These are phyloP conservation scores for Myriosclerotinia scirpicola DNA, from an alignment of 2,329 filamentous ascomycete genomes.

Conservation along the genomic window DNA sequence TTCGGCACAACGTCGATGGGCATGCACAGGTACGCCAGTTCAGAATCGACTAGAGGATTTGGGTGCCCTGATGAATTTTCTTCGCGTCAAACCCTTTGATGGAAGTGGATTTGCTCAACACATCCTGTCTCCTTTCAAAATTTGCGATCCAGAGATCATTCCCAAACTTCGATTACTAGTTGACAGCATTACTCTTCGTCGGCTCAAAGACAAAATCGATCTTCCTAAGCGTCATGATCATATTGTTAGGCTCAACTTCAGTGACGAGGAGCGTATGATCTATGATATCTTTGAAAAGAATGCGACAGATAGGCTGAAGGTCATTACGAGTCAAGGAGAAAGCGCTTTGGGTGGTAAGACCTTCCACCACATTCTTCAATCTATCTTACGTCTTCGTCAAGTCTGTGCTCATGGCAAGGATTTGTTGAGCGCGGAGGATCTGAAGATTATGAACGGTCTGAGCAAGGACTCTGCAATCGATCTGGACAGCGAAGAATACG, in stretches of 20 bases:
- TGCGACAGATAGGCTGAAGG: constrained; percentile 75
- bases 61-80: constrained; percentile 80
- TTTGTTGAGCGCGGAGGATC: constrained; percentile 78
- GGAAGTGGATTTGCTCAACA: constrained; percentile 74
- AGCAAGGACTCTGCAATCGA: constrained; percentile 86
- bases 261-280: constrained; percentile 68
- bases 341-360: constrained; percentile 76
- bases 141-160: constrained; percentile 78
- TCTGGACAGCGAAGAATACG: constrained; percentile 70
- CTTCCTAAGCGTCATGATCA: constrained; percentile 73
- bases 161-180: constrained; percentile 85
- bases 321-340: constrained; percentile 64
- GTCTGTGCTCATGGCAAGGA: constrained; percentile 95
- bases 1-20: constrained; percentile 82
- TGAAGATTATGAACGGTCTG: constrained; percentile 76
- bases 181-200: constrained; percentile 88
- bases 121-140: constrained; percentile 84
- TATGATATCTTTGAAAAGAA: constrained; percentile 85
- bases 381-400: constrained; percentile 83
- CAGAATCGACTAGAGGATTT: constrained; percentile 93
- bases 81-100: constrained; percentile 82
- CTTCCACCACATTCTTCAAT: constrained; percentile 92
- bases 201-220: constrained; percentile 87
- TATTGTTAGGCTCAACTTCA: constrained; percentile 73
- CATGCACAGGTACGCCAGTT: constrained; percentile 93